phyloP scores from a whole-genome alignment of 2,329 filamentous ascomycete genomes.

The Dothistroma pini region DNA sequence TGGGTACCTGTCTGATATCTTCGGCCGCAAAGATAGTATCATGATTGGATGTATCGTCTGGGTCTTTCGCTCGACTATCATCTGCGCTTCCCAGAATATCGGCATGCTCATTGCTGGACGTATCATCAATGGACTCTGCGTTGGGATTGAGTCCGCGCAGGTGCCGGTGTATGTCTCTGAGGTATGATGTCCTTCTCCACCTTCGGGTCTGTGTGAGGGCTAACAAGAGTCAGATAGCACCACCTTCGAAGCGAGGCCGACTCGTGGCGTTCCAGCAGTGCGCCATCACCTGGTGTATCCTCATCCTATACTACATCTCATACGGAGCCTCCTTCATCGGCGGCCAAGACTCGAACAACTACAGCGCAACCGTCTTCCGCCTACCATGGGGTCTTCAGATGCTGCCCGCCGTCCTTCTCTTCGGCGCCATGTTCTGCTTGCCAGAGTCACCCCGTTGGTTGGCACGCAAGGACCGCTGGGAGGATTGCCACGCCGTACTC shows the following conservation, averaged over 20 bases:
- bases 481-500: slow-evolving; percentile 59
- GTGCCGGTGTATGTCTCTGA: slow-evolving; percentile 53
- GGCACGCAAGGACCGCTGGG: slow-evolving; percentile 59
- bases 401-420: slow-evolving; percentile 46
- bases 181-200: background rate
- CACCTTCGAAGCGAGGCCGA: slow-evolving; percentile 55
- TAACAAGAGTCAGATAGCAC: slow-evolving; percentile 58
- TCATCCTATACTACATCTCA: slow-evolving; percentile 66
- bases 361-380: slow-evolving; percentile 48
- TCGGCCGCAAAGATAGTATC: slow-evolving; percentile 53
- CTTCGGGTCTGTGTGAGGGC: background rate
- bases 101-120: slow-evolving; percentile 67
- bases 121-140: slow-evolving; percentile 65
- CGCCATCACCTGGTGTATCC: slow-evolving; percentile 62
- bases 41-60: slow-evolving; percentile 44
- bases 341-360: slow-evolving; percentile 32
- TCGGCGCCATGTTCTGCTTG: slow-evolving; percentile 52
- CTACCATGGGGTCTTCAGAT: slow-evolving; percentile 48
- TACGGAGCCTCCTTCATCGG: slow-evolving; percentile 61
- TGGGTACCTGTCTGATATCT: slow-evolving; percentile 54
- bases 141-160: slow-evolving; percentile 67
- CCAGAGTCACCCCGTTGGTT: slow-evolving; percentile 66
- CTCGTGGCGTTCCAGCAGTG: slow-evolving; percentile 69
- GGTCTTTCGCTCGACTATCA: slow-evolving; percentile 57
- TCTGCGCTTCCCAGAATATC: slow-evolving; percentile 60